A percentile compares a stretch with the other conserved stretches of the same genome.
These are phyloP conservation scores for Annulohypoxylon nitens DNA, from an alignment of 495 filamentous ascomycete species.

Conservation along the genomic window DNA sequence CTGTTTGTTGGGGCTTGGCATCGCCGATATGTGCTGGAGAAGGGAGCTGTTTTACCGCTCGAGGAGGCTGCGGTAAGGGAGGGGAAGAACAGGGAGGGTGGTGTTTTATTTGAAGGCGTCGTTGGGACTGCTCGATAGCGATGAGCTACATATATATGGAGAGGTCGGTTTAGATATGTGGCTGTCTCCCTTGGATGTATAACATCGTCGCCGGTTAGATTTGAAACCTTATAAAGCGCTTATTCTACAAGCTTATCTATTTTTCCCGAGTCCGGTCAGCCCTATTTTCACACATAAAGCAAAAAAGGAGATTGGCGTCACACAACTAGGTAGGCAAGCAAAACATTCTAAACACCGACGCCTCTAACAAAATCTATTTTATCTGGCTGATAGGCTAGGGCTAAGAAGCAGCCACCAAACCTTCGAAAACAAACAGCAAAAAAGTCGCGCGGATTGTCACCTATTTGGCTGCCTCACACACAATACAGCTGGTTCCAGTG, in stretches of 20 bases:
- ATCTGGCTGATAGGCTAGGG: background rate
- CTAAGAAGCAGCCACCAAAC: no score
- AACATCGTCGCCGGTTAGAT: background rate
- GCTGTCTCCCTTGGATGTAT: background rate
- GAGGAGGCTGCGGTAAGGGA: constrained; percentile 56
- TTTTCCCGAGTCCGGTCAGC: background rate
- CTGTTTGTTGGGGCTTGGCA: constrained; percentile 96
- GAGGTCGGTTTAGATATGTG: background rate
- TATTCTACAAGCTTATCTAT: background rate
- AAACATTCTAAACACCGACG: no score
- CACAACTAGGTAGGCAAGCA: no score
- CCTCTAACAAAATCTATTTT: background rate
- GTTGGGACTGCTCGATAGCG: constrained; percentile 44
- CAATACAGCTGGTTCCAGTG: background rate
- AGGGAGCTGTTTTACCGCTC: constrained; percentile 48
- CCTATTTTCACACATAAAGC: background rate
- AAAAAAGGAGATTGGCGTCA: background rate
- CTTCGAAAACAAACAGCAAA: background rate
- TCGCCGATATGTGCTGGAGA: constrained; percentile 72
- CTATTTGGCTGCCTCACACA: background rate
- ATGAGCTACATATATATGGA: background rate
- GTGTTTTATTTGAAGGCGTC: constrained; percentile 49
- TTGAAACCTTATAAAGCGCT: background rate
- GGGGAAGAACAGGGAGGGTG: constrained; percentile 45
- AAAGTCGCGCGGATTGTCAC: background rate